Evolutionary conservation across 352 stramenopile species (phyloP), one percentile per base, ranked within the genome.

Genomic region (Globisporangium uncinulatum): DNA sequence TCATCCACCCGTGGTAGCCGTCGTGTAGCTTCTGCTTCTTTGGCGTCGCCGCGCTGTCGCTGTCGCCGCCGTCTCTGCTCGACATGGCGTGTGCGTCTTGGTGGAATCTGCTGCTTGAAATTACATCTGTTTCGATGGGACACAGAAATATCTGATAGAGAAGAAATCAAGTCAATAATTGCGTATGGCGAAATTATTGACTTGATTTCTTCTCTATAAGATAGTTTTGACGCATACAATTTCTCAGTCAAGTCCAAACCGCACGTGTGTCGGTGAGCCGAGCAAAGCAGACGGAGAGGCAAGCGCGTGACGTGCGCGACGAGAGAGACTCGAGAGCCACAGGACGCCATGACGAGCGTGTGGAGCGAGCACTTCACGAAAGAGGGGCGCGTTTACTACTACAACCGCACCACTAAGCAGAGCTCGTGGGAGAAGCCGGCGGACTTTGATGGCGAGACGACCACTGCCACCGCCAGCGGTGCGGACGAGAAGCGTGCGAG

Each of bases 311-410:
- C 36, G 7, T 15, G 19, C 19, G 6, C 19, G 6, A 21, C 41
- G 36, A 24, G 9, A 42, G 36, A 3, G 7, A 39, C n/a, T 32
- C 17, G 14, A 42, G 36, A 6, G 51, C 43, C 24, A 45, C 5
- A 2, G 19, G 19, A 15, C 20, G 15, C 45, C 34, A 59, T 63
- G 71, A 67, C 72, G 57, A 68, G 63, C 39, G 67, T 86, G 20
- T 95, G 85, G 83, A 95, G 83, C 66, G 83, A 89, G 63, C 77
- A 95, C 71, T 76, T 83, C 62, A 94, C 83, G 29, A 92, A 94
- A 63, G 86, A 95, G 44, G 86, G 86, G 24, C 76, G 79, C 17
- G 77, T 78, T 56, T 95, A 95, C 66, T 95, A 94, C 71, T 93
- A 95, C 76, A 95, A 95, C 70, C 80, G 80, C 59, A 73, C 57